These are phyloP conservation scores for Camelina laxa DNA, from an alignment of 345 rosid species.

Conservation along the genomic window DNA sequence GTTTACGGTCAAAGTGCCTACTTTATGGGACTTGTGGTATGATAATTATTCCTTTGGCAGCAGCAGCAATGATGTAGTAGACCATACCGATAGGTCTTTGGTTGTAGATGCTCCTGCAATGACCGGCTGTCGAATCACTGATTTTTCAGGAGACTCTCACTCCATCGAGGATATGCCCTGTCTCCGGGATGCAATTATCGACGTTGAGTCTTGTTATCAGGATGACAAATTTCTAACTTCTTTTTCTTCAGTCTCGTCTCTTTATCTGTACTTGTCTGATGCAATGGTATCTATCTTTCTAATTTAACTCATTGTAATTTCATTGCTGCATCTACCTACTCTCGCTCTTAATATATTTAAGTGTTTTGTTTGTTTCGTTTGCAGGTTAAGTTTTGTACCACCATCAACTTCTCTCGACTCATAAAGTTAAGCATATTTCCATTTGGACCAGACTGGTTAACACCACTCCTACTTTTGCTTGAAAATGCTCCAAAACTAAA, in stretches of 20 bases:
- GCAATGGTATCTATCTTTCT: background rate
- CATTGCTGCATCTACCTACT: background rate
- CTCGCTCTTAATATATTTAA: background rate
- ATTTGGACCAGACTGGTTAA: background rate
- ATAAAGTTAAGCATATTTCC: background rate
- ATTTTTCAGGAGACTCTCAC: conserved; percentile 10
- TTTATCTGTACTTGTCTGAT: background rate
- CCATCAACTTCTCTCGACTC: background rate
- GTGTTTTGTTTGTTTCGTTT: background rate
- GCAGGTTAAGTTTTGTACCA: background rate
- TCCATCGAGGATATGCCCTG: conserved; percentile 3
- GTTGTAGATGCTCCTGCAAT: conserved; percentile 26
- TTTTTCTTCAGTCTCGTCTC: background rate
- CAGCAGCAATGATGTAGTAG: background rate
- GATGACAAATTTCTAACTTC: background rate
- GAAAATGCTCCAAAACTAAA: conserved; percentile 1
- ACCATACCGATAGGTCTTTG: background rate
- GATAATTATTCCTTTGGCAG: background rate
- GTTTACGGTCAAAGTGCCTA: conserved; percentile 15
- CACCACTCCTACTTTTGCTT: conserved; percentile 3
- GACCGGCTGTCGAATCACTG: background rate
- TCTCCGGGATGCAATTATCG: background rate
- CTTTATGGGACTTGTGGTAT: background rate
- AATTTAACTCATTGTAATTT: background rate
- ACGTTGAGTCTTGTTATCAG: background rate